Evolutionary conservation across 306 rosid species (phyloP).

Genomic region (Carpinus viminea): DNA sequence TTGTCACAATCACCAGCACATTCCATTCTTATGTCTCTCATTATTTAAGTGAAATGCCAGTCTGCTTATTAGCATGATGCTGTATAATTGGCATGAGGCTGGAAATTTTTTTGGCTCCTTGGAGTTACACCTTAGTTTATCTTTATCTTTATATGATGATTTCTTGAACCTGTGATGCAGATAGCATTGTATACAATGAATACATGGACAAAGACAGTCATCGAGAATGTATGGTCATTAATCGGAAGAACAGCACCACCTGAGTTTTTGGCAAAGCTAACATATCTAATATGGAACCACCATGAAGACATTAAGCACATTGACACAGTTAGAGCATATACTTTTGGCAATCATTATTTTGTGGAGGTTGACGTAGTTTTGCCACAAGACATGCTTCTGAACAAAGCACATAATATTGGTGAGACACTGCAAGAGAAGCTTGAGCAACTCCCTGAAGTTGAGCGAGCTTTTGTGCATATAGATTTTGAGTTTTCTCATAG

Average conservation of each 20-base stretch:
- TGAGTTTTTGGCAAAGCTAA: slow-evolving; percentile 67
- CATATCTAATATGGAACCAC: slow-evolving; percentile 78
- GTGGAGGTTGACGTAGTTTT: slow-evolving; percentile 82
- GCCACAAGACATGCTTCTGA: slow-evolving; percentile 60
- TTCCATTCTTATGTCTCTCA: background rate
- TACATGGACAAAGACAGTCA: slow-evolving; percentile 70
- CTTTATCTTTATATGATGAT: background rate
- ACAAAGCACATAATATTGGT: slow-evolving; percentile 73
- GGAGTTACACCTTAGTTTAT: background rate
- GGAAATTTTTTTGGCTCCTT: background rate
- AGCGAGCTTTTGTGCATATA: slow-evolving; percentile 77
- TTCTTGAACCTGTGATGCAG: slow-evolving; percentile 42
- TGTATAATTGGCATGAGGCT: background rate
- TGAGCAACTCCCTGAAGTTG: slow-evolving; percentile 75
- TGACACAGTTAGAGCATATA: slow-evolving; percentile 85
- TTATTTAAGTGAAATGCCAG: background rate
- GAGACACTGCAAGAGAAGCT: slow-evolving; percentile 76
- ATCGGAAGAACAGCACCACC: slow-evolving; percentile 85
- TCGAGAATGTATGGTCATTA: slow-evolving; percentile 66
- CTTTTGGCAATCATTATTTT: slow-evolving; percentile 69
- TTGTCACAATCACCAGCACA: background rate
- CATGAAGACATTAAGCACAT: slow-evolving; percentile 68
- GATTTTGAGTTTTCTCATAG: slow-evolving; percentile 74
- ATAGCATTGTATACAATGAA: slow-evolving; percentile 72
- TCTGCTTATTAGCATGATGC: background rate